Base-by-base conservation (phyloP, 2,329 filamentous ascomycete species). In the Fusarium robinianum region DNA sequence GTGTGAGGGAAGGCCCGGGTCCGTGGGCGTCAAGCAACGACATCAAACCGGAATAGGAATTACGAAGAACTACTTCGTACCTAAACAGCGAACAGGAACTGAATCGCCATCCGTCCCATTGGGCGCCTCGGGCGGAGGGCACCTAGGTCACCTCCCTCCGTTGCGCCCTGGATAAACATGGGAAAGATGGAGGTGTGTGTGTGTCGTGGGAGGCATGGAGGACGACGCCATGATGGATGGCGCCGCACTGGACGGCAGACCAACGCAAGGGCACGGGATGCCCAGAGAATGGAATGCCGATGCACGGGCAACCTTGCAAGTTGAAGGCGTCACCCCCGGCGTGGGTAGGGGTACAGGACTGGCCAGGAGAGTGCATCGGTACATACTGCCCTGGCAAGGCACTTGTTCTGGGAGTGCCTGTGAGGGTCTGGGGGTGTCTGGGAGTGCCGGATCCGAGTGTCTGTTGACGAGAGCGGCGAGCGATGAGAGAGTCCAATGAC, bases 91-190 rank as follows among this genome's bases (percentile, higher is more conserved):
- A 17, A 22, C 8, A 34, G 25, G 15, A 23, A 12, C 23, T 38
- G 12, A 23, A 33, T 23, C 31, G 27, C 41, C 55, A 46, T 53
- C 24, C 21, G 46, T 49, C 21, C n/a, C 46, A 53, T 43, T 34
- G 21, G 16, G 29, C 34, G 16, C 27, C 33, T 59, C 55, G 58
- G 58, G 26, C 46, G 43, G 51, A 61, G 51, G 58, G 52, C 44
- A 43, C 17, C 49, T 36, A 45, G 40, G 21, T 24, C 12, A n/a
- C 35, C 26, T 37, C 33, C 33, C 17, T 37, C 51, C 50, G 39
- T 49, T 45, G 10, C 16, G 19, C 25, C 25, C 27, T 55, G 21
- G 32, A n/a, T 29, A 48, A 37, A 26, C 26, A 41, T 38, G 29
- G 41, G 34, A 16, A 27, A 35, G 30, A 32, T 19, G 24, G 8